These are phyloP conservation scores for Olyra latifolia DNA, from an alignment of 176 grass and related monocot genomes.

Conservation along the genomic window DNA sequence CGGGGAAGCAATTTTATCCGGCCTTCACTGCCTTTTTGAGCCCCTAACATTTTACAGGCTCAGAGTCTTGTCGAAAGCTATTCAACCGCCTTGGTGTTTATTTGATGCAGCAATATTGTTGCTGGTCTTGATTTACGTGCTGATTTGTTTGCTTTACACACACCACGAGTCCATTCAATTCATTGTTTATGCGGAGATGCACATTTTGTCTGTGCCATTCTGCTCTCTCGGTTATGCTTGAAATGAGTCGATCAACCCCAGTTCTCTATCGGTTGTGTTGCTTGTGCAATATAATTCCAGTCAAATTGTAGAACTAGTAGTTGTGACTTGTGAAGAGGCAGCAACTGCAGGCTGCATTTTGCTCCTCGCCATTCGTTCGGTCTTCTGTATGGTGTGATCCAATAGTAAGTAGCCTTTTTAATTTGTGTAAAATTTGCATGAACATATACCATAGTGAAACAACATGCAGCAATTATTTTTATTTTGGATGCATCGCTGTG, in stretches of 20 bases:
- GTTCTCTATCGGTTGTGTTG: neutral
- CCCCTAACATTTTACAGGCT: neutral
- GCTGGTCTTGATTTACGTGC: neutral
- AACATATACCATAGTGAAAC: constrained; percentile 26
- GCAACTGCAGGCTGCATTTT: neutral
- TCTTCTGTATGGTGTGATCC: constrained; percentile 39
- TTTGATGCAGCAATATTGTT: constrained; percentile 4
- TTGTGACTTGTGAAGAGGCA: neutral
- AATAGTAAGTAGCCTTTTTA: neutral
- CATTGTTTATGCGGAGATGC: constrained; percentile 27
- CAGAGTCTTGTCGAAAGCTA: neutral
- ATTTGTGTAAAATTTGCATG: constrained; percentile 35
- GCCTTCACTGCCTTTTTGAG: neutral
- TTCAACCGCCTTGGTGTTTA: neutral
- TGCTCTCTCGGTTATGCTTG: neutral
- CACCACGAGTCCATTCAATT: constrained; percentile 39
- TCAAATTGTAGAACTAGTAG: constrained; percentile 31
- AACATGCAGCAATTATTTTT: neutral
- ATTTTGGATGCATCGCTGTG: neutral
- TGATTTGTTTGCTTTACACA: constrained; percentile 2
- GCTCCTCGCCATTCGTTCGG: constrained; percentile 7
- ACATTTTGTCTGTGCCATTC: neutral
- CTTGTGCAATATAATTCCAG: constrained; percentile 19
- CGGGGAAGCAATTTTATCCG: neutral
- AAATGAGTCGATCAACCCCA: neutral